phyloP scores from a whole-genome alignment of 495 filamentous ascomycete genomes.

The Xylaria longipes region DNA sequence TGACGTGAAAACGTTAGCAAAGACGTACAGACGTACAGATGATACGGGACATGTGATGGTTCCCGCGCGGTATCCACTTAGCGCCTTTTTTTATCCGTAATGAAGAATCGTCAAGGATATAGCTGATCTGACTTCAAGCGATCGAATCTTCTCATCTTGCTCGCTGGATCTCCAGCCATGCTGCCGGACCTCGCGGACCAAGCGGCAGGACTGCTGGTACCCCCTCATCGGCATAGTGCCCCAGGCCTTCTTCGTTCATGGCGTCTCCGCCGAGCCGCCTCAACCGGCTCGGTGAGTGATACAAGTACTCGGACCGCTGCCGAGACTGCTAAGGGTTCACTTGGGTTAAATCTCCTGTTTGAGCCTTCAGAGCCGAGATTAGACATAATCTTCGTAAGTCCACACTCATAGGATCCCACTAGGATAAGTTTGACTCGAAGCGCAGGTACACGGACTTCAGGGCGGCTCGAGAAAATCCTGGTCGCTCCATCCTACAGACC shows the following conservation, averaged over 20 bases:
- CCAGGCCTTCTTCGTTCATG: not conserved
- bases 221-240: not conserved
- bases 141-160: too few relatives aligned
- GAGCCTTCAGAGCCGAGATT: slow-evolving; percentile 31
- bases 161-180: too few relatives aligned
- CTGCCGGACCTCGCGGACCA: too few relatives aligned
- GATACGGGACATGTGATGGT: too few relatives aligned
- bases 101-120: too few relatives aligned
- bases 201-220: not conserved
- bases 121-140: too few relatives aligned
- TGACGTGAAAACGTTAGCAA: too few relatives aligned
- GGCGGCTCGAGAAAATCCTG: slow-evolving; percentile 40
- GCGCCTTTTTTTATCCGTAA: too few relatives aligned
- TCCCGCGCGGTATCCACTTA: too few relatives aligned
- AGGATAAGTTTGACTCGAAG: not conserved
- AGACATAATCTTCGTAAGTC: slow-evolving; percentile 38
- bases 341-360: slow-evolving; percentile 29
- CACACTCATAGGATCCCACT: not conserved
- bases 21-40: too few relatives aligned
- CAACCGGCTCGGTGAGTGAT: not conserved
- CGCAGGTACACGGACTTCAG: slow-evolving; percentile 36
- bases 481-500: slow-evolving; percentile 26
- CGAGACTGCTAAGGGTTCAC: slow-evolving; percentile 15
- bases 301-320: not conserved
- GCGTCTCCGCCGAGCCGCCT: not conserved